Evolutionary conservation across 2,329 filamentous ascomycete genomes (phyloP).

Genomic region (Blastomyces parvus): DNA sequence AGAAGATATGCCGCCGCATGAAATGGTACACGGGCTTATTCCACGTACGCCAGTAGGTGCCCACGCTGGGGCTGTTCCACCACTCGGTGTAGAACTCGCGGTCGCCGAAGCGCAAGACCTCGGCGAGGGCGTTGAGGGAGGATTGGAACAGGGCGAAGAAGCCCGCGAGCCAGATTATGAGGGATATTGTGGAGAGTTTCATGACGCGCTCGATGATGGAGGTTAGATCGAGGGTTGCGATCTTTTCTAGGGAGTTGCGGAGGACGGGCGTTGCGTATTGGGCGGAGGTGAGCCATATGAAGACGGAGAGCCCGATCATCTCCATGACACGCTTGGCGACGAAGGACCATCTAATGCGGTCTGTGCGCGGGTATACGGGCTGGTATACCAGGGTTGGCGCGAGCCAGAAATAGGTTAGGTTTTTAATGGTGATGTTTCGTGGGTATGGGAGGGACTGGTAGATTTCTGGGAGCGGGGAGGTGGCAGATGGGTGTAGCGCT

Average conservation of each 20-base stretch:
- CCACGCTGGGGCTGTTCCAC: slow-evolving; percentile 88
- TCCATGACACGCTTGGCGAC: slow-evolving; percentile 75
- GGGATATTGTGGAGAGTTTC: slow-evolving; percentile 89
- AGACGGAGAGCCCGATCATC: slow-evolving; percentile 65
- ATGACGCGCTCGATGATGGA: slow-evolving; percentile 82
- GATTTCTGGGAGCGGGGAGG: slow-evolving; percentile 64
- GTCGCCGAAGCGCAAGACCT: slow-evolving; percentile 83
- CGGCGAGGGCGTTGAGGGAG: slow-evolving; percentile 79
- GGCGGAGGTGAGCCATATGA: slow-evolving; percentile 90
- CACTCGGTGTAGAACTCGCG: slow-evolving; percentile 93
- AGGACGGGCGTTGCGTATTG: slow-evolving; percentile 90
- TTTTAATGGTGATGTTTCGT: slow-evolving; percentile 75
- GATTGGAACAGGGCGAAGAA: slow-evolving; percentile 97
- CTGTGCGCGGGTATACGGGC: slow-evolving; percentile 82
- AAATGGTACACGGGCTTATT: slow-evolving; percentile 97
- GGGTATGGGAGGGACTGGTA: slow-evolving; percentile 83
- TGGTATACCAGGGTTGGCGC: slow-evolving; percentile 95
- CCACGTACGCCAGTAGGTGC: slow-evolving; percentile 90
- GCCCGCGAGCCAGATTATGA: slow-evolving; percentile 93
- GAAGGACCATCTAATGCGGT: slow-evolving; percentile 75
- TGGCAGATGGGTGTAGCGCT: slow-evolving; percentile 64
- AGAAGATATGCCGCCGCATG: slow-evolving; percentile 90
- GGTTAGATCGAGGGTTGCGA: slow-evolving; percentile 66
- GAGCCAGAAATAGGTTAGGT: slow-evolving; percentile 95
- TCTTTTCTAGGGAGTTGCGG: slow-evolving; percentile 79